A percentile compares a stretch with the other conserved stretches of the same genome.
Conservation (phyloP, 1,139 yeast species). For the Torulaspora pretoriensis region DNA sequence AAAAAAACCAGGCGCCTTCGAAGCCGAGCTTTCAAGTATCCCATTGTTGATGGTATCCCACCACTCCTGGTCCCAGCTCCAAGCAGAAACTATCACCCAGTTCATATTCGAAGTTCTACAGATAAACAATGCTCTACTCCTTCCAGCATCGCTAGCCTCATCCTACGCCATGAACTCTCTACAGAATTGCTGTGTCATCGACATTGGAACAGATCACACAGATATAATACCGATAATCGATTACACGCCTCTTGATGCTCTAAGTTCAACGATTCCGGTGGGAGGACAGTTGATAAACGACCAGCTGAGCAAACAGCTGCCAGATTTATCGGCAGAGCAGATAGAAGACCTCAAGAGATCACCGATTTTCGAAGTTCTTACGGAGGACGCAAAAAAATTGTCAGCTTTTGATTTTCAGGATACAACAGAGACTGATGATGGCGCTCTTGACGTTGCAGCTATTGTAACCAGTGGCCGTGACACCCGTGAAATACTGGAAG, state of each 20-base stretch:
- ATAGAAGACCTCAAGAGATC: constrained; percentile 74
- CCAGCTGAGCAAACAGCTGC: constrained; percentile 49
- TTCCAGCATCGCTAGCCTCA: constrained; percentile 68
- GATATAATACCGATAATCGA: constrained; percentile 78
- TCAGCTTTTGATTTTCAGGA: constrained; percentile 47
- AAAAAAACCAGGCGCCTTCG: constrained; percentile 45
- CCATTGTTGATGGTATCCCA: constrained; percentile 64
- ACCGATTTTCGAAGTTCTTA: constrained; percentile 71
- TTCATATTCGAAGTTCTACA: constrained; percentile 71
- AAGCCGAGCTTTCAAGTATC: constrained; percentile 35
- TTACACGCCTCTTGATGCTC: constrained; percentile 55
- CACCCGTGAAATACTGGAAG: constrained; percentile 60
- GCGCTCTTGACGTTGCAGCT: constrained; percentile 82
- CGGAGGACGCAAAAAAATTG: constrained; percentile 57
- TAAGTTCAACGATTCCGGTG: constrained; percentile 45
- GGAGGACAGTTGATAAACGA: constrained; percentile 68
- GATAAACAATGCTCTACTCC: constrained; percentile 65
- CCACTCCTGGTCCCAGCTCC: constrained; percentile 62
- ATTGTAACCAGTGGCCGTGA: constrained; percentile 71
- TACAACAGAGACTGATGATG: constrained; percentile 49
- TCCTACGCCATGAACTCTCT: constrained; percentile 69
- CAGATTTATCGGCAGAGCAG: constrained; percentile 54
- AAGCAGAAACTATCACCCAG: constrained; percentile 66
- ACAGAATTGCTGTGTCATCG: constrained; percentile 64
- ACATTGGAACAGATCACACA: constrained; percentile 70